A percentile compares a stretch with the other conserved stretches of the same genome.
These are phyloP conservation scores for Pharnaceum exiguum DNA, from an alignment of 148 eudicot genomes.

Conservation along the genomic window DNA sequence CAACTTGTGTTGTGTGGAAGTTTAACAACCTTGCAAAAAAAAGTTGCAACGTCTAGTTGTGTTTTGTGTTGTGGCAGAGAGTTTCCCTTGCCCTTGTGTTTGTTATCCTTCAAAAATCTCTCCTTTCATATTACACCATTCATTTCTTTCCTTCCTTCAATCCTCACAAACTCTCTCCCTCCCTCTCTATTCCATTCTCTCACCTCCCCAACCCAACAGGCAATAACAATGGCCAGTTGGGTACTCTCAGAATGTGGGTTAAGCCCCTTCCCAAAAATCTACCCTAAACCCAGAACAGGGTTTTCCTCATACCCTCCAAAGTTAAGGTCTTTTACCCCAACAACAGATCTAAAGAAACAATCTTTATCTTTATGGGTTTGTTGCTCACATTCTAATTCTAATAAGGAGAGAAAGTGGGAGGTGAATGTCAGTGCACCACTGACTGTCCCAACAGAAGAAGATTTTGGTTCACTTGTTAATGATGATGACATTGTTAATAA, in stretches of 20 bases:
- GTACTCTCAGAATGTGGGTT: conserved; percentile 78
- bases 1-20: too few relatives aligned
- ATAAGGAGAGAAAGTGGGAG: conserved; percentile 48
- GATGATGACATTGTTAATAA: conserved; percentile 11
- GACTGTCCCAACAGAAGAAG: conserved; percentile 29
- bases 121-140: not conserved
- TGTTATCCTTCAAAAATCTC: not conserved
- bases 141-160: conserved; percentile 6
- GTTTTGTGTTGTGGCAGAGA: conserved; percentile 29
- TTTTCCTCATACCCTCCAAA: conserved; percentile 21
- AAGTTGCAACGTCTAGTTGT: too few relatives aligned
- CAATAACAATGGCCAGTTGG: conserved; percentile 84
- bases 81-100: conserved; percentile 16
- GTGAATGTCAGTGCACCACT: conserved; percentile 58
- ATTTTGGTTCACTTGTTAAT: not conserved
- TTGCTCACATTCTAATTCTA: conserved; percentile 4
- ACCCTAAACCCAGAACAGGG: conserved; percentile 44
- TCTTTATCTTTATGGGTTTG: conserved; percentile 13
- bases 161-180: conserved; percentile 6
- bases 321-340: conserved; percentile 19
- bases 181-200: not conserved
- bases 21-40: too few relatives aligned
- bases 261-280: conserved; percentile 50
- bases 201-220: too few relatives aligned
- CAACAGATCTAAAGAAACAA: conserved; percentile 19